These are phyloP conservation scores for Symbiodinium natans DNA, from an alignment of 73 alveolate genomes.

Conservation along the genomic window DNA sequence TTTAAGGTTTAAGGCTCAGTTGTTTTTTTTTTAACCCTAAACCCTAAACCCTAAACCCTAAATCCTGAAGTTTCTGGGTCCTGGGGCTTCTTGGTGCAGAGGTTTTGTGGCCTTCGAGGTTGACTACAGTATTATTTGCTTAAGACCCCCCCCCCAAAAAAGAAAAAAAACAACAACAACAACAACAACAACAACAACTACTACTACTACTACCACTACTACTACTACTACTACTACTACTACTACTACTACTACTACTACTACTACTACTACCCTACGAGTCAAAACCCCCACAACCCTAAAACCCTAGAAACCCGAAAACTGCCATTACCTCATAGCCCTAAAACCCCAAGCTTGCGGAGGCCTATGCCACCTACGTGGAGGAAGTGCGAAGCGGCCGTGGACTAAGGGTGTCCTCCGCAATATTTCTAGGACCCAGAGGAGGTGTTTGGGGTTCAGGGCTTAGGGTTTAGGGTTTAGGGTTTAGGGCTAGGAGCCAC, in stretches of 20 bases:
- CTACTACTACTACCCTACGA: too few species aligned
- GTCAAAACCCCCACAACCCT: not conserved
- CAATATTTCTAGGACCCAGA: not conserved
- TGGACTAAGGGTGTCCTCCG: not conserved
- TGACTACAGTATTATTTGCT: too few species aligned
- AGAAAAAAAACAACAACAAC: too few species aligned
- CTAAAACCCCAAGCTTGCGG: not conserved
- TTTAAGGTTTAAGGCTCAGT: too few species aligned
- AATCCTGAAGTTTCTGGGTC: not conserved
- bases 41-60: too few species aligned
- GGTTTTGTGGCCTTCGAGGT: not conserved
- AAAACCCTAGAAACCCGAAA: not conserved
- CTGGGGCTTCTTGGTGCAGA: not conserved
- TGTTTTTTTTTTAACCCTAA: too few species aligned
- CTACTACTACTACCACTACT: too few species aligned
- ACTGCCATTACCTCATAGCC: not conserved
- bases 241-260: too few species aligned
- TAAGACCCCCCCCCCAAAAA: too few species aligned
- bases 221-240: too few species aligned
- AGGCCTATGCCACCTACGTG: constrained; percentile 73
- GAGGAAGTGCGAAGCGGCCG: constrained; percentile 73
- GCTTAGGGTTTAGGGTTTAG: not conserved
- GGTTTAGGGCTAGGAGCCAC: too few species aligned
- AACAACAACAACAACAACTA: too few species aligned
- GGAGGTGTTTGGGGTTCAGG: not conserved